A percentile compares a stretch with the other conserved stretches of the same genome.
These are phyloP conservation scores for Trebouxia sp. DNA, from an alignment of 139 green algal genomes.

Conservation along the genomic window DNA sequence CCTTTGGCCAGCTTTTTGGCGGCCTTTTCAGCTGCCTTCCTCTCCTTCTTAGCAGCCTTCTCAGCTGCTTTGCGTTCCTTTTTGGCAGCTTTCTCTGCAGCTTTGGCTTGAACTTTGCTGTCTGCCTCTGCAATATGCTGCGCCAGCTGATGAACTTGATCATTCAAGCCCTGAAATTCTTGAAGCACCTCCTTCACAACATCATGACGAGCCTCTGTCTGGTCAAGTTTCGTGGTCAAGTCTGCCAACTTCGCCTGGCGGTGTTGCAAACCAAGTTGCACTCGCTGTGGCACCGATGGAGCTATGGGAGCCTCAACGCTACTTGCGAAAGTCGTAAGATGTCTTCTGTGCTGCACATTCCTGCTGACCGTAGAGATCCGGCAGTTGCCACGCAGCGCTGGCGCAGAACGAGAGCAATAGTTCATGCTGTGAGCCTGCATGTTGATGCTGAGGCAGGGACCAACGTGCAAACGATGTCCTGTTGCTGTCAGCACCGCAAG, in stretches of 20 bases:
- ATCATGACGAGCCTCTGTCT: not conserved
- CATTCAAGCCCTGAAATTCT: not conserved
- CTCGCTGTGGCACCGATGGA: not conserved
- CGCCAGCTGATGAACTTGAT: conserved; percentile 3
- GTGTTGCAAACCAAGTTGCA: not conserved
- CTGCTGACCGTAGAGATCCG: too few species aligned
- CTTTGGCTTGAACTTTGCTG: not conserved
- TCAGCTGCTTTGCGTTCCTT: conserved; percentile 1
- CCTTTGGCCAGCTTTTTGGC: not conserved
- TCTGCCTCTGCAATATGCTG: not conserved
- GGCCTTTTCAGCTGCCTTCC: conserved; percentile 29
- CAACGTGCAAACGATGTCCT: too few species aligned
- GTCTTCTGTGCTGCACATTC: not conserved
- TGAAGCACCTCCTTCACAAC: conserved; percentile 15
- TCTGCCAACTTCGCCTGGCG: not conserved
- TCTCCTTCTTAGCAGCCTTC: conserved; percentile 7
- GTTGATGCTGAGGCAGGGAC: too few species aligned
- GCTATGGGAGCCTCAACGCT: not conserved
- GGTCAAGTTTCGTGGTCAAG: not conserved
- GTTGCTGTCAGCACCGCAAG: too few species aligned
- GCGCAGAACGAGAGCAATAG: too few species aligned
- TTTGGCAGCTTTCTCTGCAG: not conserved
- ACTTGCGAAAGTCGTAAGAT: not conserved
- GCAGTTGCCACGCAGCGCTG: too few species aligned
- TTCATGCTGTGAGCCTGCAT: too few species aligned